Evolutionary conservation across 441 rosid genomes (phyloP).

Genomic region (Oxalis stricta): DNA sequence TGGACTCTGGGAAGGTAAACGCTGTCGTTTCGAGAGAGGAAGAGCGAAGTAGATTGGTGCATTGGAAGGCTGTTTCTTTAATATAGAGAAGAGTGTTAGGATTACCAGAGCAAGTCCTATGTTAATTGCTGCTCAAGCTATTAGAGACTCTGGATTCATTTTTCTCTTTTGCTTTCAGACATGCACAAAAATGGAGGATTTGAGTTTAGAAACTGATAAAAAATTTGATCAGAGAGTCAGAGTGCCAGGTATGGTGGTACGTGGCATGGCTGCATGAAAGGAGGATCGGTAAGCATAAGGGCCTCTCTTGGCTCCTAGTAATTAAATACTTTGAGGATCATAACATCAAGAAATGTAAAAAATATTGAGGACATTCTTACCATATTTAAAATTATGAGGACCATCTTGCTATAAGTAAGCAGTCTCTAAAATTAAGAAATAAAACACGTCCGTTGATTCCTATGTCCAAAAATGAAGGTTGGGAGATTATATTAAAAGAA

Average conservation of each 20-base stretch:
- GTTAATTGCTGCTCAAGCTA: conserved; percentile 73
- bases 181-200: conserved; percentile 1
- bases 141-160: conserved; percentile 57
- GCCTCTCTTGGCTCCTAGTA: no score
- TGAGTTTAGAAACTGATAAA: neutral
- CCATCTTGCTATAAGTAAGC: no score
- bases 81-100: conserved; percentile 63
- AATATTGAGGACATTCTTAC: no score
- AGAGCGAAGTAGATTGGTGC: conserved; percentile 72
- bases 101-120: conserved; percentile 52
- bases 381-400: no score
- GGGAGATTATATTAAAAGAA: no score
- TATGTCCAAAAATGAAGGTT: no score
- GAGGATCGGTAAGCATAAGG: no score
- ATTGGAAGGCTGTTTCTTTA: conserved; percentile 69
- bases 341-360: no score
- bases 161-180: no score
- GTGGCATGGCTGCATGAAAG: conserved; percentile 13
- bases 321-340: no score
- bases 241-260: conserved; percentile 2
- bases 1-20: conserved; percentile 19
- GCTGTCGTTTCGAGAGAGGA: conserved; percentile 34
- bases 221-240: neutral
- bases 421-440: no score
- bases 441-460: no score